Percentiles rank a stretch among this genome's conserved stretches.
Evolutionary conservation across 768 basidiomycete species (phyloP).

Genomic region (Trametes maxima): DNA sequence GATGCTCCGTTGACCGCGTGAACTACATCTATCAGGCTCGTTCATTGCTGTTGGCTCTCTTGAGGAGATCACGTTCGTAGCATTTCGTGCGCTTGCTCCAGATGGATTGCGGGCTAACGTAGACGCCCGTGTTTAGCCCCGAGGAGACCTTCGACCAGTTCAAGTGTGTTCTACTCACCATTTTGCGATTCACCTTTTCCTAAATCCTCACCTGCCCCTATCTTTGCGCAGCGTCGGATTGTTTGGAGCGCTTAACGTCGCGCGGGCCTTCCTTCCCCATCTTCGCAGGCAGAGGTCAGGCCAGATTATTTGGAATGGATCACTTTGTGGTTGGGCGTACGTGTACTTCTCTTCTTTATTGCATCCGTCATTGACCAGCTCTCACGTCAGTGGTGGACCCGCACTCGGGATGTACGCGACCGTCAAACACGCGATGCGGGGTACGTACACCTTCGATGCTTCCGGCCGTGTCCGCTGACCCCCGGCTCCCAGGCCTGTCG

Average conservation of each 20-base stretch:
- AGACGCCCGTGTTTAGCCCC: neutral
- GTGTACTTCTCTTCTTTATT: neutral
- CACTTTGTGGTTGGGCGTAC: neutral
- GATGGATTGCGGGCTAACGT: neutral
- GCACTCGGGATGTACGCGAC: neutral
- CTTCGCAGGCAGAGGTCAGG: neutral
- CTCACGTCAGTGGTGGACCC: neutral
- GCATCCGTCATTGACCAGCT: neutral
- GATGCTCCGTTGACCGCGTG: neutral
- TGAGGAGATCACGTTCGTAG: neutral
- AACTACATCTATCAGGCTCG: neutral
- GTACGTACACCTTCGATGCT: neutral
- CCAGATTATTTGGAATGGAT: neutral
- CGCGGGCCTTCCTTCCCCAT: neutral
- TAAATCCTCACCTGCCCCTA: neutral
- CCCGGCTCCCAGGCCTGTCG: neutral
- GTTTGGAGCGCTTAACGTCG: neutral
- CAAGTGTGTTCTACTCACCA: neutral
- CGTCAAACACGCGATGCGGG: neutral
- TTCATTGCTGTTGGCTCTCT: neutral
- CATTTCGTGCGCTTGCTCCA: neutral
- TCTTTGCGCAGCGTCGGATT: neutral
- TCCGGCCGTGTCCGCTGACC: neutral
- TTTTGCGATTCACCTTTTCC: neutral
- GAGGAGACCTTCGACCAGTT: neutral